Base-by-base conservation (phyloP, 2,329 filamentous ascomycete species). In the Arthrobotrys conoides region DNA sequence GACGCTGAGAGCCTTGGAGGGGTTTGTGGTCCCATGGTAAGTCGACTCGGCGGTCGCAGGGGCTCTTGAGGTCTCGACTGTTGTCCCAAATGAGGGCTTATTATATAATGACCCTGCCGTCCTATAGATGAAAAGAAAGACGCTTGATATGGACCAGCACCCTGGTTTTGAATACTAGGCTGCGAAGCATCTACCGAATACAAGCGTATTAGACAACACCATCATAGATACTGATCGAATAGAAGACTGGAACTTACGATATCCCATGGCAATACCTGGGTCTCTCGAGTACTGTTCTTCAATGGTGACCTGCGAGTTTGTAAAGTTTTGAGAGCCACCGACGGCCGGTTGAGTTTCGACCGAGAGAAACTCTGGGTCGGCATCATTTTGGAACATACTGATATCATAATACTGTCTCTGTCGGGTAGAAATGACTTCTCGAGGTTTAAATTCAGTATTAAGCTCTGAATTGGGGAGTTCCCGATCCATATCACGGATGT, bases 331-430 rank as follows among this genome's bases (percentile, higher is more conserved):
- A 41, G 51, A 63, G 30, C 14, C 30, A 16, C 20, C 48, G 30
- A 55, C 12, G 10, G 49, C 16, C 5, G 63, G 68, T 10, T 63
- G 73, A 18, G 67, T 27, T n/a, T 78, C 73, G 18, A 68, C 68
- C 8, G 73, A 68, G 9, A 44, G 20, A 57, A 78, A 78, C 20
- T 78, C 73, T 5, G 46, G 16, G 53, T 72, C 64, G 36, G 41
- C 36, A 6, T 46, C 20, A 49, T 68, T 53, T 33, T 59, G 63
- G 46, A 78, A 78, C 68, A 64, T 65, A 16, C 63, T 72, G 20
- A 57, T 44, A 44, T 65, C 68, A 18, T 68, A 78, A 20, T 55
- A 69, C 16, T 67, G 61, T 38, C 68, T 64, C 38, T 46, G 64
- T 8, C 33, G 63, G 27, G 49, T 2, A 51, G 44, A 49, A 41